phyloP scores from a whole-genome alignment of 257 asterid genomes.

The Henckelia pumila region DNA sequence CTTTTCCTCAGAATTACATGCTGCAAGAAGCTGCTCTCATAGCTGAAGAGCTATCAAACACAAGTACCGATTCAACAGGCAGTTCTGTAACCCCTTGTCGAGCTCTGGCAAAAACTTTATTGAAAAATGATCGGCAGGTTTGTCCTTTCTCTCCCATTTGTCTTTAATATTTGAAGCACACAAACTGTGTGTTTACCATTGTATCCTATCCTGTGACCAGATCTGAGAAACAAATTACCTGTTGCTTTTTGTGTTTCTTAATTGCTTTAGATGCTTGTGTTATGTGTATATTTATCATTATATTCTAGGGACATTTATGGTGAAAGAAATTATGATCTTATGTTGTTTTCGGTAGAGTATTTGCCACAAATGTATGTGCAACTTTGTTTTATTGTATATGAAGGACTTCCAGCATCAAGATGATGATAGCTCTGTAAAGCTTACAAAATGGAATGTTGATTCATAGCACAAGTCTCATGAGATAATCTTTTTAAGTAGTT shows the following conservation, averaged over 20 bases:
- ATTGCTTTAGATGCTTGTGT: background rate
- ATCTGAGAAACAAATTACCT: background rate
- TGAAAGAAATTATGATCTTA: slow-evolving; percentile 8
- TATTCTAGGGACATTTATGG: background rate
- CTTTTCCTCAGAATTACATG: slow-evolving; percentile 71
- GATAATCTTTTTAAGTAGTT: background rate
- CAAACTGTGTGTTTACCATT: background rate
- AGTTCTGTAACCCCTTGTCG: slow-evolving; percentile 80
- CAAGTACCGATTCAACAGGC: slow-evolving; percentile 48
- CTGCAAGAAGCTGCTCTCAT: slow-evolving; percentile 92
- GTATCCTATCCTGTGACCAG: slow-evolving; percentile 7
- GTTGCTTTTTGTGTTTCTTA: background rate
- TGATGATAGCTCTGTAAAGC: no score
- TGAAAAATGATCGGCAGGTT: slow-evolving; percentile 94
- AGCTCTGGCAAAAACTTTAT: slow-evolving; percentile 71
- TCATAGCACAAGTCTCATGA: background rate
- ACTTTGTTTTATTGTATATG: background rate
- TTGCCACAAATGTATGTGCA: background rate
- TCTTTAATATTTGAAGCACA: slow-evolving; percentile 15
- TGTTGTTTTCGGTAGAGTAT: background rate
- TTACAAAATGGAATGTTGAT: background rate
- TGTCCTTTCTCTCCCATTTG: slow-evolving; percentile 15
- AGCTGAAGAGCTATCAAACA: slow-evolving; percentile 88
- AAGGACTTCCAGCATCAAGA: no score
- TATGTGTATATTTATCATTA: background rate